Conservation (phyloP, 371 early-diverging fungal species). For the Mortierella sp. region DNA sequence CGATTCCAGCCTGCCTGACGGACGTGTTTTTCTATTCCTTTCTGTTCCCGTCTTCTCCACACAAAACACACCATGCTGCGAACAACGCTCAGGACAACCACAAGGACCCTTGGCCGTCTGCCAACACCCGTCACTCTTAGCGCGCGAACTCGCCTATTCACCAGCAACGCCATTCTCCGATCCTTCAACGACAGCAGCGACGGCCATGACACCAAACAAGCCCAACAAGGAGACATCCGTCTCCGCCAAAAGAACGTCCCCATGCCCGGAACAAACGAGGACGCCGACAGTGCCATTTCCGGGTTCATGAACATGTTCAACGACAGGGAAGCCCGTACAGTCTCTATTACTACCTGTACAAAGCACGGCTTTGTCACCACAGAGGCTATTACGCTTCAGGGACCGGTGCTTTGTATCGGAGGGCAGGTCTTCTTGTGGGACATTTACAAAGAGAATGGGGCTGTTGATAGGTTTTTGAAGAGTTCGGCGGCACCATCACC, state of each 20-base stretch:
- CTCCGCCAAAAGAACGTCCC: slow-evolving; percentile 51
- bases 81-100: slow-evolving; percentile 19
- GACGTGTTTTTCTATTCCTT: neutral
- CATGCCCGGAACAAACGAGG: slow-evolving; percentile 39
- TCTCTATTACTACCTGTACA: slow-evolving; percentile 48
- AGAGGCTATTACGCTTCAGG: slow-evolving; percentile 51
- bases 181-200: neutral
- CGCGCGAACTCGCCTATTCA: neutral
- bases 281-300: slow-evolving; percentile 55
- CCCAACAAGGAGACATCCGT: slow-evolving; percentile 14
- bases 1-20: neutral
- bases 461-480: slow-evolving; percentile 29
- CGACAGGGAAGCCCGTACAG: slow-evolving; percentile 46
- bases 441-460: slow-evolving; percentile 43
- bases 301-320: slow-evolving; percentile 58
- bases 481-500: neutral
- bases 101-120: slow-evolving; percentile 3
- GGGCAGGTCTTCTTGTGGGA: slow-evolving; percentile 58
- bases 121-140: neutral
- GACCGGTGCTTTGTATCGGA: slow-evolving; percentile 56
- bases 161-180: neutral
- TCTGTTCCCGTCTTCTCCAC: neutral
- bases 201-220: slow-evolving; percentile 14
- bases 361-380: slow-evolving; percentile 58
- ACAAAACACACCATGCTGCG: slow-evolving; percentile 9